Conservation (phyloP, 208 protist species). For the Acanthamoeba lugdunensis region DNA sequence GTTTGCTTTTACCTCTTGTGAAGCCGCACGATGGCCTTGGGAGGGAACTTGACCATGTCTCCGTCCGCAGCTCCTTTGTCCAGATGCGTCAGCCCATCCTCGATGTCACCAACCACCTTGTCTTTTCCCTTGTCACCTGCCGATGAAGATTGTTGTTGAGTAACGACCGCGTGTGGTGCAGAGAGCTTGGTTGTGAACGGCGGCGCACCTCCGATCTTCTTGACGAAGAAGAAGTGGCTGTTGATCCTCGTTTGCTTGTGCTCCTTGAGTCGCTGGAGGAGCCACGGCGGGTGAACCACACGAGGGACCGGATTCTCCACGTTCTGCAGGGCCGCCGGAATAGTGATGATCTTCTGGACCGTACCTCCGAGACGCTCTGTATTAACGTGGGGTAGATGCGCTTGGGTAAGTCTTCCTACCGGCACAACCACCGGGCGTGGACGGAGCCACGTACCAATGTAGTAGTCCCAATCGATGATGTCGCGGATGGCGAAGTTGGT, state of each 20-base stretch:
- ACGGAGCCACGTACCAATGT: conserved; percentile 86
- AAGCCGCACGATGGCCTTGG: conserved; percentile 62
- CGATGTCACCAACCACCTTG: conserved; percentile 75
- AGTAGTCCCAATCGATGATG: conserved; percentile 99
- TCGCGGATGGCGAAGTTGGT: conserved; percentile 90
- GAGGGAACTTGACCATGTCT: conserved; percentile 46
- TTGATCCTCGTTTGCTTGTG: conserved; percentile 76
- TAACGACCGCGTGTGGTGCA: background rate
- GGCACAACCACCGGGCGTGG: background rate
- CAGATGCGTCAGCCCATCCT: conserved; percentile 75
- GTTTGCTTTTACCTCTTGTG: conserved; percentile 40
- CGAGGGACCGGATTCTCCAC: conserved; percentile 96
- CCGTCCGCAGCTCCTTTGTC: conserved; percentile 34
- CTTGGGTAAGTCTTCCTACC: background rate
- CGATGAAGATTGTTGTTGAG: background rate
- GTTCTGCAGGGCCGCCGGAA: conserved; percentile 97
- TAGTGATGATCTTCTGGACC: conserved; percentile 99
- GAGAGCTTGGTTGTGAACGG: background rate
- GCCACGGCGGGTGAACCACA: conserved; percentile 97
- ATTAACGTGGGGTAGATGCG: no score
- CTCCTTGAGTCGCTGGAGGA: conserved; percentile 91
- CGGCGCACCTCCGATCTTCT: conserved; percentile 35
- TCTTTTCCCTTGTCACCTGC: background rate
- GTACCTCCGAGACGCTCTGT: conserved; percentile 92
- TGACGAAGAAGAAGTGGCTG: conserved; percentile 74